phyloP scores from a whole-genome alignment of 345 rosid genomes.

The Aegle marmelos region DNA sequence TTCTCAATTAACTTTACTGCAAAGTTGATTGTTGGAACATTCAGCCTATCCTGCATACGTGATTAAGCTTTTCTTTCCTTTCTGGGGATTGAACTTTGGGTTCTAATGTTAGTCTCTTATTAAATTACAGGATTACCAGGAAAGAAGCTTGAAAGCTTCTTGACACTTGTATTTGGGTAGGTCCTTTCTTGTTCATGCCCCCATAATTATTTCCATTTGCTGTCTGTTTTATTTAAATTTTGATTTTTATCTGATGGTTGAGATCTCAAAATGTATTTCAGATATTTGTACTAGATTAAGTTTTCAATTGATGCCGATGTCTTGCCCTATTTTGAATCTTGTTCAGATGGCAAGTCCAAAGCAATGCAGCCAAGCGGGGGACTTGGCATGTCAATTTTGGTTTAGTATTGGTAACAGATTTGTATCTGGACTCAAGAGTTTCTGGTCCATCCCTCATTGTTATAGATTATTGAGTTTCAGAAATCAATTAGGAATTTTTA shows the following conservation, averaged over 20 bases:
- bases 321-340: not conserved
- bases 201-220: not conserved
- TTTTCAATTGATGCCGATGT: not conserved
- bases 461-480: not conserved
- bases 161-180: slow-evolving; percentile 10
- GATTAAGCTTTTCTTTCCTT: slow-evolving; percentile 4
- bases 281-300: not conserved
- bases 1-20: not conserved
- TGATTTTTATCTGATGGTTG: not conserved
- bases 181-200: not conserved
- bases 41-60: not conserved
- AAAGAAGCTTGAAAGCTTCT: slow-evolving; percentile 69
- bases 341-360: slow-evolving; percentile 11
- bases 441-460: not conserved
- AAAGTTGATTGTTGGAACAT: slow-evolving; percentile 1
- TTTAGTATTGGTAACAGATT: not conserved
- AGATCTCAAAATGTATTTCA: not conserved
- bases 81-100: not conserved
- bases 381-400: not conserved
- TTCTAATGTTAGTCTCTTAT: slow-evolving; percentile 8
- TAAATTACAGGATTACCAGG: slow-evolving; percentile 74
- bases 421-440: slow-evolving; percentile 1
- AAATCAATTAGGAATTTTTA: not conserved
- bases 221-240: not conserved
- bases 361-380: not conserved